Base-by-base conservation (phyloP, 2,329 filamentous ascomycete genomes). In the Fusarium sp. region DNA sequence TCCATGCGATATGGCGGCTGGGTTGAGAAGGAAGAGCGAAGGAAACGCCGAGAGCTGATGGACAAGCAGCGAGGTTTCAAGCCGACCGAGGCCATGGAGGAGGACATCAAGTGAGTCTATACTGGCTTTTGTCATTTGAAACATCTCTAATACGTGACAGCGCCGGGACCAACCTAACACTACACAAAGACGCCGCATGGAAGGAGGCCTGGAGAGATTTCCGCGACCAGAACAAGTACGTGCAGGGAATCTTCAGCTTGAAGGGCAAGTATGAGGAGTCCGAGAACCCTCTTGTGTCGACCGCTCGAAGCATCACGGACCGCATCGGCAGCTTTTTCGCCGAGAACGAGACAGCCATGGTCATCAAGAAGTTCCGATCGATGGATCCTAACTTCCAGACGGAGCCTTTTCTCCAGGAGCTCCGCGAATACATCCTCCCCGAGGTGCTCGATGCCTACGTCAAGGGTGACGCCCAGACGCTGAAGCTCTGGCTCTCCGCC, bases 181-280 rank as follows among this genome's bases (percentile, higher is more conserved):
- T 99, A 1, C 95, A 99, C 83, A 99, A 99, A 78, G 95, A 99
- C 69, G 89, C 95, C 13, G 91, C 91, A 19, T 98, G 94, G 92
- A 97, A 97, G 79, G 94, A 98, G 76, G 92, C 93, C n/a, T 99
- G 95, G 95, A 87, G 89, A 70, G 91, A 95, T 47, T 99, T 98
- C 85, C 89, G 90, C 63, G 95, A 99, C 75, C 88, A 87, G 65
- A 97, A 89, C 77, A 92, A 90, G 68, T 78, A 97, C 56, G 91
- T 97, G 75, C 94, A 97, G 77, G 88, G 90, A 54, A 79, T 97
- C 60, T 97, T 97, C 78, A 87, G 83, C 73, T 86, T 97, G 78
- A 93, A 94, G 78, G 87, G 86, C 53, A 88, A 88, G 53, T 98
- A 98, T 79, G 90, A 96, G 67, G 95, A 99, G 78, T 98, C 95